Evolutionary conservation across 2,329 filamentous ascomycete species (phyloP).

Genomic region (Penicillium sp.): DNA sequence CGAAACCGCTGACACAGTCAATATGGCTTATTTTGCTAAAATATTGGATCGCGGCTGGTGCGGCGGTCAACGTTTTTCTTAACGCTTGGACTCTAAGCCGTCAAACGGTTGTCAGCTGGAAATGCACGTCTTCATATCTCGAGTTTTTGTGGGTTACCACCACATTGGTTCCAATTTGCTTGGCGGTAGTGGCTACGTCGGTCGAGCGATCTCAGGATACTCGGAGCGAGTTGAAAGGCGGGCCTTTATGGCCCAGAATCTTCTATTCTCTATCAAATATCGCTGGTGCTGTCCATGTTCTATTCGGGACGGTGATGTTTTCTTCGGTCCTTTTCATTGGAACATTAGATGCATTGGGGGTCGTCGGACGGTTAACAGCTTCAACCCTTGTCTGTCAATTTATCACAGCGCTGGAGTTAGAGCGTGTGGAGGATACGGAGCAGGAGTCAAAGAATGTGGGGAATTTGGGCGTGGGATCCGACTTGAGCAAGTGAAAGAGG

Average conservation of each 20-base stretch:
- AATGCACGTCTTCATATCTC: background rate
- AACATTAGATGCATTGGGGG: background rate
- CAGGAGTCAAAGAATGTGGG: background rate
- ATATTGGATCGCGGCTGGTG: background rate
- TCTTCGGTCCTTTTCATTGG: background rate
- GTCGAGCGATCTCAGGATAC: background rate
- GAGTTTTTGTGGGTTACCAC: background rate
- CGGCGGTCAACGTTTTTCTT: background rate
- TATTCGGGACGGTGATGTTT: background rate
- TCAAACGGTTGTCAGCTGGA: background rate
- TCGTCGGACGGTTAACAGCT: background rate
- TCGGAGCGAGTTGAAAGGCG: background rate
- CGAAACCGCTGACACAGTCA: background rate
- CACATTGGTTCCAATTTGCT: background rate
- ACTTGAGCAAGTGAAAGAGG: background rate
- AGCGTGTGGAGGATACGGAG: background rate
- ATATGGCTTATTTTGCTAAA: background rate
- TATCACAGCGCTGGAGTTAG: background rate
- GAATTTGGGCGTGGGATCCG: background rate
- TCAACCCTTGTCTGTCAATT: background rate
- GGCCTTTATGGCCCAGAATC: background rate
- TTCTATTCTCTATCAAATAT: background rate
- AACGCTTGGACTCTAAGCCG: background rate
- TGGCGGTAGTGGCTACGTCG: background rate
- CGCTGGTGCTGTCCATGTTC: background rate